These are phyloP conservation scores for Protomyces inundatus DNA, from an alignment of 1,139 yeast genomes.

Conservation along the genomic window DNA sequence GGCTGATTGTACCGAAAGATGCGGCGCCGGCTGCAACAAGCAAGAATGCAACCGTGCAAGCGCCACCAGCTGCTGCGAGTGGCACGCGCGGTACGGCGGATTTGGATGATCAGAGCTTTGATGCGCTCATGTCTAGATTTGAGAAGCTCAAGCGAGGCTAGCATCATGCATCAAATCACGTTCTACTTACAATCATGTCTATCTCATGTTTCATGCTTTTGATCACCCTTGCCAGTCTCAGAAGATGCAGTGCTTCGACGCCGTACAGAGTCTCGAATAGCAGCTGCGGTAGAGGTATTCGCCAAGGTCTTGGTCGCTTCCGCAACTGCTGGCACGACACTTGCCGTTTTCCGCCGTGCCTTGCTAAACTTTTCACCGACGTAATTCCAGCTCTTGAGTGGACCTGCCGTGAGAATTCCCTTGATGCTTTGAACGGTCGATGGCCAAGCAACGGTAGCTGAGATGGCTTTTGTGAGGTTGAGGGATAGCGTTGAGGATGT, in stretches of 20 bases:
- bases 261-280: not conserved
- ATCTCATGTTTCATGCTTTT: not conserved
- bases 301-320: not conserved
- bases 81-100: conserved; percentile 34
- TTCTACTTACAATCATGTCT: not conserved
- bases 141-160: conserved; percentile 23
- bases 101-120: conserved; percentile 39
- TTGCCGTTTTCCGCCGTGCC: not conserved
- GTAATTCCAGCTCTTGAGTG: conserved; percentile 63
- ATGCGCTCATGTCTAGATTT: conserved; percentile 41
- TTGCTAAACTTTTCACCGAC: conserved; percentile 63
- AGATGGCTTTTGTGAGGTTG: conserved; percentile 47
- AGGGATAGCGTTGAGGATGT: conserved; percentile 42
- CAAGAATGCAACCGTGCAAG: conserved; percentile 26
- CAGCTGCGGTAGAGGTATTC: not conserved
- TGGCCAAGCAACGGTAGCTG: conserved; percentile 60
- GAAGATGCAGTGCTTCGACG: not conserved
- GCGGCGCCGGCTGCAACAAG: conserved; percentile 3
- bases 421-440: conserved; percentile 71
- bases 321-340: too few relatives aligned
- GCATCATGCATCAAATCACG: not conserved
- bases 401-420: conserved; percentile 84
- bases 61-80: conserved; percentile 30
- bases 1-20: conserved; percentile 27
- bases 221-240: not conserved